A percentile compares a stretch with the other conserved stretches of the same genome.
Conservation (phyloP, 306 rosid genomes). For the Vigna angularis region DNA sequence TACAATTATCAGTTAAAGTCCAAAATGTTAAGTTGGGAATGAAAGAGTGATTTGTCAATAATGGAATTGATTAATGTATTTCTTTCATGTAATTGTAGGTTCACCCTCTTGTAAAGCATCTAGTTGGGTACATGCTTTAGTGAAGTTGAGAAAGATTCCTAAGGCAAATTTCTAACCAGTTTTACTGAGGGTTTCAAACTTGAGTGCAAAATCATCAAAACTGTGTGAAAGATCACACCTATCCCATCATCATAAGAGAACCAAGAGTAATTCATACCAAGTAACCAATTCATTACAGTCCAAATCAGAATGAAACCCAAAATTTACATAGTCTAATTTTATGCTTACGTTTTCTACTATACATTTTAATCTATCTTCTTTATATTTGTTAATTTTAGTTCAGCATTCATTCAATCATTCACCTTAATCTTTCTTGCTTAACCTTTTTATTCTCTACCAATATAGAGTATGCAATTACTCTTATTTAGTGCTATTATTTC, state of each 20-base stretch:
- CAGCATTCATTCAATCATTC: neutral
- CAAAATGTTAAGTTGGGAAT: slow-evolving; percentile 56
- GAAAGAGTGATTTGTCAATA: slow-evolving; percentile 46
- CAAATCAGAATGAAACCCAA: neutral
- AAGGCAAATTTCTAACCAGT: slow-evolving; percentile 20
- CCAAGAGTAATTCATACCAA: neutral
- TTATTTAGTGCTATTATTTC: neutral
- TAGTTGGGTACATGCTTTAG: neutral
- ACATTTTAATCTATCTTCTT: neutral
- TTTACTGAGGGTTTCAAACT: neutral
- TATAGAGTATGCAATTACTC: neutral
- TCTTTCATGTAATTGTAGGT: slow-evolving; percentile 18
- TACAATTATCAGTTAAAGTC: slow-evolving; percentile 57
- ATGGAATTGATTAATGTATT: slow-evolving; percentile 7
- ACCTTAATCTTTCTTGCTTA: neutral
- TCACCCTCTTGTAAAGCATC: slow-evolving; percentile 30
- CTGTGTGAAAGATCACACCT: too few relatives aligned
- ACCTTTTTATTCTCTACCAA: neutral
- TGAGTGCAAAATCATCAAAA: neutral
- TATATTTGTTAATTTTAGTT: neutral
- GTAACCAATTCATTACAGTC: neutral
- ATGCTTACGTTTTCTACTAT: neutral
- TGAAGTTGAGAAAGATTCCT: neutral
- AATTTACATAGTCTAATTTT: neutral
- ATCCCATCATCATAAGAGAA: too few relatives aligned